These are phyloP conservation scores for Passiflora organensis DNA, from an alignment of 345 rosid species.

Conservation along the genomic window DNA sequence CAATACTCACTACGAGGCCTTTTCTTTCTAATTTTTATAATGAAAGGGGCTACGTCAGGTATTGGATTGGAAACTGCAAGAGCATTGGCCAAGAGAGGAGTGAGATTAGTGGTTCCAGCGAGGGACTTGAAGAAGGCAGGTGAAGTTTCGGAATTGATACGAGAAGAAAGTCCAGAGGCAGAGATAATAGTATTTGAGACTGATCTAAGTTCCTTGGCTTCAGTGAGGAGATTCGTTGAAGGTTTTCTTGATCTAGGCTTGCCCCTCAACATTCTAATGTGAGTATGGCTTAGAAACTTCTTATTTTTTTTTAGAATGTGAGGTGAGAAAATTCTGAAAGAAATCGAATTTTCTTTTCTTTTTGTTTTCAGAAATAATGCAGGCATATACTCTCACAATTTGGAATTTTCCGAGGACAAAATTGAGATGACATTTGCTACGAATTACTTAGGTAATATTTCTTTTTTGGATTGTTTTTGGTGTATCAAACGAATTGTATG, in stretches of 20 bases:
- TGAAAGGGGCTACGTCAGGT: conserved; percentile 83
- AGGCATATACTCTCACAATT: conserved; percentile 65
- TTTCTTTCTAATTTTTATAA: too few relatives aligned
- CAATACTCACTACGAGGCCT: too few relatives aligned
- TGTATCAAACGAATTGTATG: too few relatives aligned
- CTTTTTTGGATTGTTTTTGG: too few relatives aligned
- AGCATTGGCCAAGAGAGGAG: conserved; percentile 77
- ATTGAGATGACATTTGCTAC: conserved; percentile 96
- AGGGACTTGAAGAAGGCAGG: conserved; percentile 73
- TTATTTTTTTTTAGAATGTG: too few relatives aligned
- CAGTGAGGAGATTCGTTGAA: conserved; percentile 59
- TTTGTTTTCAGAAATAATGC: conserved; percentile 74
- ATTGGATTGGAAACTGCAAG: conserved; percentile 90
- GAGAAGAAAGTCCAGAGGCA: conserved; percentile 54
- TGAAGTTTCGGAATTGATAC: conserved; percentile 48
- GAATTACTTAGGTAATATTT: conserved; percentile 86
- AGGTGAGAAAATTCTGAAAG: too few relatives aligned
- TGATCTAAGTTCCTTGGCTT: conserved; percentile 82
- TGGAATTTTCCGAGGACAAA: conserved; percentile 94
- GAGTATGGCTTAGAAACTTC: conserved; percentile 18
- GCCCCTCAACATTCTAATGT: conserved; percentile 89
- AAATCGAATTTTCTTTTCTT: too few relatives aligned
- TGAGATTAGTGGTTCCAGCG: conserved; percentile 72
- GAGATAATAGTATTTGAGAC: conserved; percentile 53
- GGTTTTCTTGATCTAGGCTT: conserved; percentile 60